Evolutionary conservation across 768 basidiomycete genomes (phyloP).

Genomic region (Amylocystis lapponica): DNA sequence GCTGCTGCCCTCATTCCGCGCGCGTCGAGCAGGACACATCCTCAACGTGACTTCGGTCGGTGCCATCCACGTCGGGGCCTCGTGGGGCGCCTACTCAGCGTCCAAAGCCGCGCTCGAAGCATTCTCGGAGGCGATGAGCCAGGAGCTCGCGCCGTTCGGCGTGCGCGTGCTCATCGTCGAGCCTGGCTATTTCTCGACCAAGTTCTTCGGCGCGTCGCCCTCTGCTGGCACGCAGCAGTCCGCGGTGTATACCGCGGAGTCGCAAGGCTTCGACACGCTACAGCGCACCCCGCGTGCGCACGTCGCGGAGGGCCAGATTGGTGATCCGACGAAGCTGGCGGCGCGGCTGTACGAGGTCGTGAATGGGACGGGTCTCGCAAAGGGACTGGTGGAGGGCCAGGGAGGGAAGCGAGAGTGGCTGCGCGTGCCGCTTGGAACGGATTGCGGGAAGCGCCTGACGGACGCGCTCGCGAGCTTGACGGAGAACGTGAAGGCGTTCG

Average conservation of each 20-base stretch:
- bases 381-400: slow-evolving; percentile 7
- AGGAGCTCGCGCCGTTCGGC: slow-evolving; percentile 21
- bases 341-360: slow-evolving; percentile 22
- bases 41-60: slow-evolving; percentile 22
- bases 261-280: slow-evolving; percentile 12
- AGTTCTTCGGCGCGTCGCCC: slow-evolving; percentile 6
- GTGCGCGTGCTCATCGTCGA: slow-evolving; percentile 23
- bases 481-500: slow-evolving; percentile 18
- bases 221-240: slow-evolving; percentile 18
- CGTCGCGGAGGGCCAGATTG: slow-evolving; percentile 13
- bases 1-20: slow-evolving; percentile 22
- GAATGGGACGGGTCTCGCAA: slow-evolving; percentile 13
- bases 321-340: slow-evolving; percentile 18
- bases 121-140: slow-evolving; percentile 21
- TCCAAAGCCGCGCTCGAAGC: slow-evolving; percentile 24
- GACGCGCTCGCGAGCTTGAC: slow-evolving; percentile 12
- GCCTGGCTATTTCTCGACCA: slow-evolving; percentile 23
- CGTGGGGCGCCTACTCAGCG: slow-evolving; percentile 21
- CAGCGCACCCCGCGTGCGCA: slow-evolving; percentile 3
- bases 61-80: slow-evolving; percentile 10
- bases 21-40: slow-evolving; percentile 21
- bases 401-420: slow-evolving; percentile 15
- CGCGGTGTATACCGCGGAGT: slow-evolving; percentile 14
- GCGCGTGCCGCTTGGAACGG: slow-evolving; percentile 19
- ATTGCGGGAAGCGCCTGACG: slow-evolving; percentile 15